A percentile compares a stretch with the other conserved stretches of the same genome.
These are phyloP conservation scores for Claviceps africana DNA, from an alignment of 2,329 filamentous ascomycete genomes.

Conservation along the genomic window DNA sequence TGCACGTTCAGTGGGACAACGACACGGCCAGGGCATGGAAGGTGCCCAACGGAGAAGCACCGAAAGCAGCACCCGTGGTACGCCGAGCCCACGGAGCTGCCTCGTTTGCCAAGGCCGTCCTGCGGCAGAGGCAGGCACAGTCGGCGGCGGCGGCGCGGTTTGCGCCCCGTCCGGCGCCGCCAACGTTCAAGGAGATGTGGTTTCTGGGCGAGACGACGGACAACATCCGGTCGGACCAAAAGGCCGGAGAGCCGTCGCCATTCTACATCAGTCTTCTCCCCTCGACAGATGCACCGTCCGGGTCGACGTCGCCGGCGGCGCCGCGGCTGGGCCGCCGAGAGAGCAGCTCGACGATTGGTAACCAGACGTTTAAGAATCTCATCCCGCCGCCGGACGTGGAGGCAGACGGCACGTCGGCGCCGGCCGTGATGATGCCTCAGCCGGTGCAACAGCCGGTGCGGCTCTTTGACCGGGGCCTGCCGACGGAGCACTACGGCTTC, in stretches of 20 bases:
- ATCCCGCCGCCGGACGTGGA: slow-evolving; percentile 52
- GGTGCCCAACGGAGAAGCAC: slow-evolving; percentile 23
- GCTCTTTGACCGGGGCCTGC: slow-evolving; percentile 68
- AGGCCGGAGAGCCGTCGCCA: slow-evolving; percentile 73
- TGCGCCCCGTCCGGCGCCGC: slow-evolving; percentile 40
- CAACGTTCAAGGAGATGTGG: slow-evolving; percentile 53
- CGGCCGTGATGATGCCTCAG: slow-evolving; percentile 58
- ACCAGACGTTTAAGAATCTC: slow-evolving; percentile 20
- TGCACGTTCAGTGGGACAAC: slow-evolving; percentile 65
- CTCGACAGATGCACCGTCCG: slow-evolving; percentile 15
- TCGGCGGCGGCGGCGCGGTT: slow-evolving; percentile 16
- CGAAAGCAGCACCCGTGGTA: slow-evolving; percentile 12
- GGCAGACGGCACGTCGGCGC: slow-evolving; percentile 55
- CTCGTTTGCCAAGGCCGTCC: slow-evolving; percentile 11
- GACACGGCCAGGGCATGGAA: slow-evolving; percentile 38
- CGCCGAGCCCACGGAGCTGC: slow-evolving; percentile 14
- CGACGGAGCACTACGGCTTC: slow-evolving; percentile 83
- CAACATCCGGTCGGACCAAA: slow-evolving; percentile 46
- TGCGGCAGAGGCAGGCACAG: slow-evolving; percentile 10
- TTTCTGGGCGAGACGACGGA: slow-evolving; percentile 85
- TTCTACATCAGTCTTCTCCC: slow-evolving; percentile 69
- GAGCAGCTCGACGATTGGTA: slow-evolving; percentile 8
- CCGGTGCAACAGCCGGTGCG: slow-evolving; percentile 65
- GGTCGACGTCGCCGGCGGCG: too few species aligned
- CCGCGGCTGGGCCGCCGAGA: slow-evolving; percentile 14